Base-by-base conservation (phyloP, 306 rosid species). In the Urtica urens region DNA sequence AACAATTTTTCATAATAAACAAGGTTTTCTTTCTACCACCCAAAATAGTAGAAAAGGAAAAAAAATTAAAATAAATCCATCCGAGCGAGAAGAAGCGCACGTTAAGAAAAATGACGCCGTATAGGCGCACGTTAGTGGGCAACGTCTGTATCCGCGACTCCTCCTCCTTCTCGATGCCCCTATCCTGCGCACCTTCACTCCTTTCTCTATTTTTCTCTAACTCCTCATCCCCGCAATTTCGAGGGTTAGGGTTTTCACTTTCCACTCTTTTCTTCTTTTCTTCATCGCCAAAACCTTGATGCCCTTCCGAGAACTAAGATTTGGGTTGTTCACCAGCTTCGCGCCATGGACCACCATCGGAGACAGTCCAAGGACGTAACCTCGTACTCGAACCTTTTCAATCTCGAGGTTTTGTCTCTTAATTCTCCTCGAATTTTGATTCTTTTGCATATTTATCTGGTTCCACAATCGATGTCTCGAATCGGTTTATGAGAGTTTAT, bases 301-400 rank as follows among this genome's bases (percentile, higher is more conserved):
- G 73, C 75, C 46, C 55, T 49, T 41, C 30, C 57, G 19, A 66
- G 64, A 66, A 29, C 37, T 59, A 53, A 66, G 64, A 38, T 47
- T 61, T 53, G 26, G 43, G n/a, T n/a, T 14, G 10, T 28, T 28
- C 10, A 35, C 15, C n/a, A 9, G 11, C 13, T 52, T 60, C 64
- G 12, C 63, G 31, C 69, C 76, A 85, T 81, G 95, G 95, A 78
- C 65, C 81, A 67, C 63, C 79, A 67, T 69, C 55, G 72, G 53
- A 55, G 71, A 58, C 82, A 66, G 58, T 46, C 93, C 69, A 81
- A 71, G 53, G 85, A 85, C 17, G 60, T 76, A 25, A 59, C 53
- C 49, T 58, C 74, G 26, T 85, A 75, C 74, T 74, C 93, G 46
- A 74, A 55, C 41, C 94, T 82, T 55, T 82, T 87, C 74, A 79